A percentile compares a stretch with the other conserved stretches of the same genome.
Conservation (phyloP, 805 yeast species). For the Starmera dryadoides region DNA sequence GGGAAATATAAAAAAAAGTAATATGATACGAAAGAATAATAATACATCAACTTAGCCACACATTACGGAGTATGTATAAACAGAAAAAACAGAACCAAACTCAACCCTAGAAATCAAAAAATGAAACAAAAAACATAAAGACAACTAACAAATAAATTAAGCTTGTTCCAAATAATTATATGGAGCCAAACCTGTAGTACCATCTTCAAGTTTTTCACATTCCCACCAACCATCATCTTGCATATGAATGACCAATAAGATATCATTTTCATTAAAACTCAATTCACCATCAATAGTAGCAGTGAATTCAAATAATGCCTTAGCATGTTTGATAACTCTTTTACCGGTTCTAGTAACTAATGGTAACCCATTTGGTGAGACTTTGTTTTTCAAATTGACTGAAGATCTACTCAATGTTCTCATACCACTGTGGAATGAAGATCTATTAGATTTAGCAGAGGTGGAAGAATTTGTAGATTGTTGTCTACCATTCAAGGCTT, state of each 20-base stretch:
- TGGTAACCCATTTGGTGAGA: conserved; percentile 33
- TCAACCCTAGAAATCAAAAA: too few species aligned
- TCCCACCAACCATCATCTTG: conserved; percentile 78
- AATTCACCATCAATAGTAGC: conserved; percentile 58
- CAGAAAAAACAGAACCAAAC: too few species aligned
- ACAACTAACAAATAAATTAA: neutral
- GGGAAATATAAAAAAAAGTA: too few species aligned
- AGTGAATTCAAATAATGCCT: conserved; percentile 50
- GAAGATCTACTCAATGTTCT: conserved; percentile 19
- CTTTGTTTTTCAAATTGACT: conserved; percentile 15
- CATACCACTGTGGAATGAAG: conserved; percentile 20
- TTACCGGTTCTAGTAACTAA: conserved; percentile 44
- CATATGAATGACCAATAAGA: conserved; percentile 42
- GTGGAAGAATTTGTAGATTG: neutral
- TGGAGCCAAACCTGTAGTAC: conserved; percentile 48
- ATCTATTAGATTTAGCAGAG: conserved; percentile 3
- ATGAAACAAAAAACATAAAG: neutral
- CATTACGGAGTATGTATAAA: too few species aligned
- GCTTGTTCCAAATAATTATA: conserved; percentile 40
- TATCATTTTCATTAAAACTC: conserved; percentile 50
- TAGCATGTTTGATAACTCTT: conserved; percentile 42
- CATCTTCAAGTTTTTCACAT: conserved; percentile 43
- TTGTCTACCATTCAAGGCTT: neutral
- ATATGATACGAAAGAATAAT: too few species aligned
- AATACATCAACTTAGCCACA: too few species aligned